phyloP scores from a whole-genome alignment of 768 basidiomycete genomes.

The Sarcodon sp. region DNA sequence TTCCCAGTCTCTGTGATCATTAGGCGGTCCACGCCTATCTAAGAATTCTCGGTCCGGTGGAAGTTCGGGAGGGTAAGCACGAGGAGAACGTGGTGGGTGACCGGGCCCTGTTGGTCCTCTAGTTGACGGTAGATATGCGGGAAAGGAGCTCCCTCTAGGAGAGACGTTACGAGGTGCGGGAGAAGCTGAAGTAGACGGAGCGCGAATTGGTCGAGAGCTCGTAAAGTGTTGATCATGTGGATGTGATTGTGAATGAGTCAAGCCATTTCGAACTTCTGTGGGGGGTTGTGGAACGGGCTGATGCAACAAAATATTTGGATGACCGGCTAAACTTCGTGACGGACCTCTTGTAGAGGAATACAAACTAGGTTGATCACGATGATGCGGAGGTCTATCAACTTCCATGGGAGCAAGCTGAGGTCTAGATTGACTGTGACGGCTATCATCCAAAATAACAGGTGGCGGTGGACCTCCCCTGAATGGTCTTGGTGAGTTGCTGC shows the following conservation, averaged over 20 bases:
- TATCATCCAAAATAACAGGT: constrained; percentile 68
- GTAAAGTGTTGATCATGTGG: constrained; percentile 38
- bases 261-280: constrained; percentile 36
- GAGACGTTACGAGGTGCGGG: constrained; percentile 25
- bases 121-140: constrained; percentile 27
- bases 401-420: constrained; percentile 72
- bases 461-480: constrained; percentile 79
- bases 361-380: constrained; percentile 37
- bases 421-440: constrained; percentile 50
- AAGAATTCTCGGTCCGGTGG: constrained; percentile 19
- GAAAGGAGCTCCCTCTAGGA: constrained; percentile 26
- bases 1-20: constrained; percentile 43
- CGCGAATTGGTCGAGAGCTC: constrained; percentile 37
- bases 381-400: constrained; percentile 23
- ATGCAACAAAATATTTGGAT: constrained; percentile 35
- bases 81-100: constrained; percentile 48
- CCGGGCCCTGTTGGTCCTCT: constrained; percentile 40
- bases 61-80: constrained; percentile 40
- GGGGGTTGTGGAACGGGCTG: constrained; percentile 51
- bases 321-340: constrained; percentile 21
- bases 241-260: constrained; percentile 26
- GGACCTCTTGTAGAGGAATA: constrained; percentile 32
- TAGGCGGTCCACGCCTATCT: constrained; percentile 26
- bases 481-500: constrained; percentile 52
- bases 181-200: constrained; percentile 46